These are phyloP conservation scores for Suillus luteus DNA, from an alignment of 768 basidiomycete genomes.

Conservation along the genomic window DNA sequence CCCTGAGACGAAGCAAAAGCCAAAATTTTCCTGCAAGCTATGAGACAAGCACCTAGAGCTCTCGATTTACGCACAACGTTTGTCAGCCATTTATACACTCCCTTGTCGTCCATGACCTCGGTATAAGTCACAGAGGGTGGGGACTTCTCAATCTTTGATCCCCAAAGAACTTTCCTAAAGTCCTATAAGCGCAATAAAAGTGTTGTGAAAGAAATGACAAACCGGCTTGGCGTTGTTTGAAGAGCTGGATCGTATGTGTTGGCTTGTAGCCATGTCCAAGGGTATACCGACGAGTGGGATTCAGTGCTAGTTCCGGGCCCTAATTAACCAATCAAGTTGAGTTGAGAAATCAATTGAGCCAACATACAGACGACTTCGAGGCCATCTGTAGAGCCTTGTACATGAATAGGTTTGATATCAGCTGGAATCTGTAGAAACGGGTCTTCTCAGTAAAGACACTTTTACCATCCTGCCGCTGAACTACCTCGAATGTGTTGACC, in stretches of 20 bases:
- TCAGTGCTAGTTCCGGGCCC: slow-evolving; percentile 36
- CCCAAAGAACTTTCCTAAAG: slow-evolving; percentile 75
- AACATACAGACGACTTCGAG: slow-evolving; percentile 74
- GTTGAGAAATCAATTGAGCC: neutral
- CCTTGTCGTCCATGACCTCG: slow-evolving; percentile 69
- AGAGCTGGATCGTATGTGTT: slow-evolving; percentile 81
- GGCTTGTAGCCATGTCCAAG: slow-evolving; percentile 79
- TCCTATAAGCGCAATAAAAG: neutral
- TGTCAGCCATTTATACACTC: slow-evolving; percentile 78
- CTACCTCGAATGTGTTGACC: slow-evolving; percentile 79
- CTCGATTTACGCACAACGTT: slow-evolving; percentile 60
- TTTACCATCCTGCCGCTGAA: slow-evolving; percentile 16
- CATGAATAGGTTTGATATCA: slow-evolving; percentile 64
- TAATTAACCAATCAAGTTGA: slow-evolving; percentile 5
- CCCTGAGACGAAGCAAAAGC: slow-evolving; percentile 84
- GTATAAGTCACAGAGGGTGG: slow-evolving; percentile 76
- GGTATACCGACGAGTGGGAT: slow-evolving; percentile 80
- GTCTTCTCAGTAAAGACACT: slow-evolving; percentile 6
- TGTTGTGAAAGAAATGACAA: slow-evolving; percentile 19
- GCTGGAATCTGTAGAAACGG: slow-evolving; percentile 63
- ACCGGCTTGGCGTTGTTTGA: slow-evolving; percentile 43
- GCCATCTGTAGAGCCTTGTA: slow-evolving; percentile 59
- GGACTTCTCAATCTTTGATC: slow-evolving; percentile 67
- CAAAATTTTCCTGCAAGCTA: slow-evolving; percentile 70
- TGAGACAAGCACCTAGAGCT: slow-evolving; percentile 8